A percentile compares a stretch with the other conserved stretches of the same genome.
Conservation (phyloP, 805 yeast species). For the Huiozyma naganishii region DNA sequence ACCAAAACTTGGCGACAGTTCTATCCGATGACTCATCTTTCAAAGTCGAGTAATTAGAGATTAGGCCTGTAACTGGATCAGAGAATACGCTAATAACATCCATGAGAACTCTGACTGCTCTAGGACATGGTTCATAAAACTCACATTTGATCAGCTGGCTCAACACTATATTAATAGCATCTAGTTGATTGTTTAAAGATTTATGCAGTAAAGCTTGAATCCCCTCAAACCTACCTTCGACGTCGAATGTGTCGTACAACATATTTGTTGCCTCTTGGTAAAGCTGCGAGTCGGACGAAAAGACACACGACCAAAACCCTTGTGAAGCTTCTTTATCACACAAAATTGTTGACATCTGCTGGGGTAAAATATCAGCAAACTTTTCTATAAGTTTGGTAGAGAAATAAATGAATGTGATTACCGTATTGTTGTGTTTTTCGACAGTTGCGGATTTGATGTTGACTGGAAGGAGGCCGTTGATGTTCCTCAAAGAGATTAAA, state of each 20-base stretch:
- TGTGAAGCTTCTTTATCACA: constrained; percentile 34
- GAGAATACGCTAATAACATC: constrained; percentile 56
- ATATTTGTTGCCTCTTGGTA: constrained; percentile 64
- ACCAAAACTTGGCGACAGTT: constrained; percentile 48
- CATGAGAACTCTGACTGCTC: constrained; percentile 62
- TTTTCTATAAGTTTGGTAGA: constrained; percentile 30
- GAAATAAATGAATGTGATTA: constrained; percentile 19
- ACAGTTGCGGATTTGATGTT: constrained; percentile 12
- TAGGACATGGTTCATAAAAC: constrained; percentile 63
- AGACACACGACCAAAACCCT: constrained; percentile 69
- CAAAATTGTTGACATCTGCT: constrained; percentile 31
- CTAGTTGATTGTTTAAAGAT: constrained; percentile 36
- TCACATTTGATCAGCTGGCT: constrained; percentile 35
- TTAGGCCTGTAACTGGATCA: constrained; percentile 56
- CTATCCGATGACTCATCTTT: constrained; percentile 16
- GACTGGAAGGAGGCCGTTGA: constrained; percentile 24
- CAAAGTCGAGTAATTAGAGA: constrained; percentile 23
- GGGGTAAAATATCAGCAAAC: constrained; percentile 31
- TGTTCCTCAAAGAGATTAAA: constrained; percentile 22
- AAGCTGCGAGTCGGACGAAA: constrained; percentile 46
- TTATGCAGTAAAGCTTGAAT: constrained; percentile 42
- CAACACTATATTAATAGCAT: constrained; percentile 39
- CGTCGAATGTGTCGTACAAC: constrained; percentile 67
- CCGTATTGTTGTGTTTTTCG: constrained; percentile 20
- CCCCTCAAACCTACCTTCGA: constrained; percentile 69